These are phyloP conservation scores for Maudiozyma serrabonitensis DNA, from an alignment of 805 yeast genomes.

Conservation along the genomic window DNA sequence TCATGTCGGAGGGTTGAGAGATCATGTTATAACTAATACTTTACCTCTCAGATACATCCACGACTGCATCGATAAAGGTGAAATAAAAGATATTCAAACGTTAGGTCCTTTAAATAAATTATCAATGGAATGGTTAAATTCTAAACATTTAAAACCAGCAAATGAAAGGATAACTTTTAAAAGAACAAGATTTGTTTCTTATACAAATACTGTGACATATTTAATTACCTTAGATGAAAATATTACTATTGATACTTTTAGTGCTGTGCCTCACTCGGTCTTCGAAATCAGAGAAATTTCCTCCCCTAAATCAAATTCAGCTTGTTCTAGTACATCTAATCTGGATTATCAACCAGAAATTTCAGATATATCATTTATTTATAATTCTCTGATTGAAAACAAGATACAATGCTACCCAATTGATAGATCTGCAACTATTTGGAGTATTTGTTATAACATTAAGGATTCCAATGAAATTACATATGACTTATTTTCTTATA, in stretches of 20 bases:
- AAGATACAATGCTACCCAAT: slow-evolving; percentile 19
- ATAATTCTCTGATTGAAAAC: slow-evolving; percentile 13
- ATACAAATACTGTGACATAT: slow-evolving; percentile 7
- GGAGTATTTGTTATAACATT: slow-evolving; percentile 16
- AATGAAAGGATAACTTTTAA: slow-evolving; percentile 13
- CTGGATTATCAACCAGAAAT: neutral
- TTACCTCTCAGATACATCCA: slow-evolving; percentile 1
- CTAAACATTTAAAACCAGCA: slow-evolving; percentile 11
- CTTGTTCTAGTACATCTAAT: too few relatives aligned
- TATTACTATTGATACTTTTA: slow-evolving; percentile 8
- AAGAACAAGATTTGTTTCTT: slow-evolving; percentile 22
- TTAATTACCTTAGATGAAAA: slow-evolving; percentile 20
- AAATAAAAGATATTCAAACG: neutral
- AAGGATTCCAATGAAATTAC: slow-evolving; percentile 7
- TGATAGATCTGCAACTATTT: slow-evolving; percentile 10
- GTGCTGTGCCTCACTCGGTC: slow-evolving; percentile 14
- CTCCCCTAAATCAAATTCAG: neutral
- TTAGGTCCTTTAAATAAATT: slow-evolving; percentile 14
- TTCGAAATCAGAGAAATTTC: slow-evolving; percentile 12
- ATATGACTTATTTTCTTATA: slow-evolving; percentile 9
- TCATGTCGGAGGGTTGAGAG: slow-evolving; percentile 27
- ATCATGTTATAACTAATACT: slow-evolving; percentile 16
- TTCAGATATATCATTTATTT: neutral
- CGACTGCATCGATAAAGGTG: neutral
- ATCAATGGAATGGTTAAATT: slow-evolving; percentile 22